Base-by-base conservation (phyloP, 805 yeast species). In the Maudiozyma turicensis region DNA sequence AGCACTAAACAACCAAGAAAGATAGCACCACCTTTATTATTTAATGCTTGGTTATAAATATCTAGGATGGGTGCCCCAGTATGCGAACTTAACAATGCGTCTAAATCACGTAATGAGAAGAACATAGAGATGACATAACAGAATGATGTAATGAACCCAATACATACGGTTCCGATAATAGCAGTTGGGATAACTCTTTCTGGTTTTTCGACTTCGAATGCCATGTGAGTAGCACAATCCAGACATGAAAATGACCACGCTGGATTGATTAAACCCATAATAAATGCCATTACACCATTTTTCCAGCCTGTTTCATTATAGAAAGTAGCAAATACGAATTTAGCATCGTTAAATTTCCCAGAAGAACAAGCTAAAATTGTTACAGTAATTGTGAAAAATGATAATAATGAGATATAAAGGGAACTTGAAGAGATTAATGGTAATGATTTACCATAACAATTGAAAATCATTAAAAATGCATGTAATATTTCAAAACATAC, bases 211-310 rank as follows among this genome's bases (percentile, higher is more conserved):
- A 78, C 77, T 61, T 82, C 89, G 63, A 82, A 87, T 3, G 86
- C 82, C 75, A 82, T 72, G 57, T 82, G 88, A 6, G 87, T 80
- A 2, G 86, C 86, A 54, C 81, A 77, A 60, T 82, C 89, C 45
- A 81, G 67, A 58, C 87, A 81, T 30, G 81, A 72, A 61, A 82
- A 81, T 5, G 84, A 78, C 85, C 86, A 82, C 44, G 81, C 81
- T 7, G 86, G 85, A 58, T 81, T 82, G 57, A 82, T 77, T 44
- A 82, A 65, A 30, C 88, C 88, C 6, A 80, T 75, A 47, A 82
- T 75, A 54, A 81, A 79, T 0, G 86, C 84, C 60, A 81, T 78
- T 10, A 78, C 86, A 11, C 74, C 57, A 31, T 71, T 70, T 34
- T 67, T 58, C 85, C 86, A 81, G 41, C 87, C 87, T 1, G 86